phyloP scores from a whole-genome alignment of 129 eudicot genomes.

The sunflower (Helianthus annuus) region DNA sequence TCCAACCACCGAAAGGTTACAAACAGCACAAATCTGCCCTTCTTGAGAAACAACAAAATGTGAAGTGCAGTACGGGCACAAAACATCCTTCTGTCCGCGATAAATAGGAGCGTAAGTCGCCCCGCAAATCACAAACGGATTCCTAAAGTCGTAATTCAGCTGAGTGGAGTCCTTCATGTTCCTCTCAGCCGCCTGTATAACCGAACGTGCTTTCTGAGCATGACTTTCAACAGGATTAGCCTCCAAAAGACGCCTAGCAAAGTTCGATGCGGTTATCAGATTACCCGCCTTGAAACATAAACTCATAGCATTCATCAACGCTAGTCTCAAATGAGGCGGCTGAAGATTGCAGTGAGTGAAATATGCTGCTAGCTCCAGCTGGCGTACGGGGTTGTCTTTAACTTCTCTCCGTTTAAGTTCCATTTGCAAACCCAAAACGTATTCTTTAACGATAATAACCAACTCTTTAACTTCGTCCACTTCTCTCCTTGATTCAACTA shows the following conservation, averaged over 20 bases:
- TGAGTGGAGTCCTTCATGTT: constrained; percentile 42
- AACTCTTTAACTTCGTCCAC: constrained; percentile 65
- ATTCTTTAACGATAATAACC: constrained; percentile 46
- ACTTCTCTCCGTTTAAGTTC: constrained; percentile 59
- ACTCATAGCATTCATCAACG: constrained; percentile 50
- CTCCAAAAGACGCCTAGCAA: constrained; percentile 58
- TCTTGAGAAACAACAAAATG: no score
- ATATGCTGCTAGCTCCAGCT: background rate
- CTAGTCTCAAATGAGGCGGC: constrained; percentile 54
- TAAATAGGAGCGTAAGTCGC: no score
- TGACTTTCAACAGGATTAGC: constrained; percentile 53
- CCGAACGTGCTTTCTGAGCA: constrained; percentile 45
- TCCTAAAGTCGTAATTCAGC: no score
- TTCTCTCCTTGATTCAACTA: constrained; percentile 56
- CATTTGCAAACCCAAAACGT: constrained; percentile 54
- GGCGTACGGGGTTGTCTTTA: constrained; percentile 17
- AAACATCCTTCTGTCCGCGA: no score
- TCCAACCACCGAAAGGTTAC: no score
- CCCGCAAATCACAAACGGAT: no score
- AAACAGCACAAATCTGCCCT: no score
- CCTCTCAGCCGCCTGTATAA: constrained; percentile 59
- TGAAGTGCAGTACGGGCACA: no score
- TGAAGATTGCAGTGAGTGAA: constrained; percentile 61
- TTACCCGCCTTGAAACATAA: constrained; percentile 48
- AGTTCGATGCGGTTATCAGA: constrained; percentile 48